Evolutionary conservation across 129 eudicot genomes (phyloP).

Genomic region (Saposhnikovia divaricata): DNA sequence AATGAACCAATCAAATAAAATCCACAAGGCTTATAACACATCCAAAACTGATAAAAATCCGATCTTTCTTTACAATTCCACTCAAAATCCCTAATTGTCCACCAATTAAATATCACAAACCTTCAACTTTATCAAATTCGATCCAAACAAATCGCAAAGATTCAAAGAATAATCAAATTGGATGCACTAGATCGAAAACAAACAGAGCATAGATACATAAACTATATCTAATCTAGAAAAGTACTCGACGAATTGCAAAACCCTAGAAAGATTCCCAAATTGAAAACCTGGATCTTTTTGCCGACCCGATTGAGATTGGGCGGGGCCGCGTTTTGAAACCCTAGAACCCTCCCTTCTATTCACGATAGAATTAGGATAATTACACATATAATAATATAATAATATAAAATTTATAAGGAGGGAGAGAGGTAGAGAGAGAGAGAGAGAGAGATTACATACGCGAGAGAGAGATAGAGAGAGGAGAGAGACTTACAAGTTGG

Average conservation of each 20-base stretch:
- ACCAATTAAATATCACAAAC: not conserved
- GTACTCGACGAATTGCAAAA: constrained; percentile 9
- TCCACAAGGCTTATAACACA: not conserved
- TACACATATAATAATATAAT: not conserved
- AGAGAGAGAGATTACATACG: not conserved
- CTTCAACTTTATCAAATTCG: not conserved
- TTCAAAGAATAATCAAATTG: constrained; percentile 3
- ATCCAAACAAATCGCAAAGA: not conserved
- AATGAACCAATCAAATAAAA: not conserved
- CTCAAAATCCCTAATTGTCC: not conserved
- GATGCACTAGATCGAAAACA: constrained; percentile 4
- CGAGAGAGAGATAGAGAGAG: not conserved
- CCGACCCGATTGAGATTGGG: constrained; percentile 12
- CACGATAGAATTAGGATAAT: constrained; percentile 17
- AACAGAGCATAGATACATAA: not conserved
- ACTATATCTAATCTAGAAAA: not conserved
- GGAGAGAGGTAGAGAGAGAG: not conserved
- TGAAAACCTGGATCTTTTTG: constrained; percentile 29
- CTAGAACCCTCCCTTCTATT: constrained; percentile 29
- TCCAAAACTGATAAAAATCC: not conserved
- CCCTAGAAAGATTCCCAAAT: constrained; percentile 20
- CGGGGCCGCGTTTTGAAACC: constrained; percentile 27
- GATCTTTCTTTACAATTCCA: not conserved
- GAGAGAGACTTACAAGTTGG: constrained; percentile 15
- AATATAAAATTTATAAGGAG: not conserved